Evolutionary conservation across 192 early-diverging fungal species (phyloP), one percentile per base, ranked within the genome.

Genomic region (Rhizophagus clarus): DNA sequence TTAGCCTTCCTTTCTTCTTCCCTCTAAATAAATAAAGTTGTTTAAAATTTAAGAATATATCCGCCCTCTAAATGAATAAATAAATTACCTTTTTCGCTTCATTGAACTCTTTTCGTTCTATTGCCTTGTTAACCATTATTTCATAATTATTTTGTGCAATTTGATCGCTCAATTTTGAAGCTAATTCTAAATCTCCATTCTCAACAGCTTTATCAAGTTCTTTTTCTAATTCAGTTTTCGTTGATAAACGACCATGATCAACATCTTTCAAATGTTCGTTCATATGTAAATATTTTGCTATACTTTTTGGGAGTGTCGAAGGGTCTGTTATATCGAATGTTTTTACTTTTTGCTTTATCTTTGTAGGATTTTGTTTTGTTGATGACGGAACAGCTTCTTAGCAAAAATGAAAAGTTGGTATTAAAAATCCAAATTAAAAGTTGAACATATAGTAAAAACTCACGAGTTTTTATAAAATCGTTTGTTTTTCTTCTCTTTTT

Each of bases 41-140:
- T 68, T 15, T 17, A 24, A 68, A 47, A 42, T 9, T 31, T 67
- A 28, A 32, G 3, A 63, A 49, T 40, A 40, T 7, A 68, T 31
- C 64, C 3, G 31, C 10, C 31, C 3, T 37, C 31, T 2, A 69
- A 32, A 15, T 62, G 1, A 66, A 20, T 47, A 71, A 28, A 69
- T 42, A 31, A n/a, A 45, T 42, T 79, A 79, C 77, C 64, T 61
- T 34, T 45, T 61, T 79, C 3, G 45, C 42, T 37, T 79, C 77
- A 71, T 66, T 32, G 40, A 22, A 79, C 26, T 79, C 77, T 69
- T 79, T 79, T n/a, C 77, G 31, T 26, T 79, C 77, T 9, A 79
- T 79, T 15, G 77, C 77, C 12, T 79, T 49, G 20, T 3, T 7
- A 15, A 79, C 64, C 51, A 24, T 60, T 1, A 9, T 49, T 71